These are phyloP conservation scores for Ganoderma leucocontextum DNA, from an alignment of 1,284 basidiomycete species.

Conservation along the genomic window DNA sequence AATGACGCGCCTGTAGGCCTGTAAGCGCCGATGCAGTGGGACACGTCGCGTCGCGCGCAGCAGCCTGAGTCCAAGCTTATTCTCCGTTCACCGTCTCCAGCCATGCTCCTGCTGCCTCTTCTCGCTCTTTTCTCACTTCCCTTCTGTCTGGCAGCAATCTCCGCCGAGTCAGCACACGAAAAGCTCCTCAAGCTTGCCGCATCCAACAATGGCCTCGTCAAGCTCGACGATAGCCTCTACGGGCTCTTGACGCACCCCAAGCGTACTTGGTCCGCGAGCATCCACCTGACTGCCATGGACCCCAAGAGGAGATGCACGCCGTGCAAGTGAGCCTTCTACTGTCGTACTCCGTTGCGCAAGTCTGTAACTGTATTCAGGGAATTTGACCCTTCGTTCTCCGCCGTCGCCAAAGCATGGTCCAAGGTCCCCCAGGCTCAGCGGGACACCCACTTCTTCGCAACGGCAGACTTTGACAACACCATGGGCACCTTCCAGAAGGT, in stretches of 20 bases:
- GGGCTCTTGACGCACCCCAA: constrained; percentile 77
- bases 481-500: constrained; percentile 84
- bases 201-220: constrained; percentile 80
- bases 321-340: constrained; percentile 65
- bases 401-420: constrained; percentile 85
- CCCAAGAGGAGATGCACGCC: constrained; percentile 80
- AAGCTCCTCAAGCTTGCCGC: constrained; percentile 73
- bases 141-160: constrained; percentile 50
- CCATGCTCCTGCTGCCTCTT: constrained; percentile 49
- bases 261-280: constrained; percentile 84
- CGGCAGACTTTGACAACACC: constrained; percentile 86
- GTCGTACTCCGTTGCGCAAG: not conserved
- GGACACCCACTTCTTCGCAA: constrained; percentile 89
- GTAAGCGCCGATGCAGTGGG: not conserved
- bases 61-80: constrained; percentile 20
- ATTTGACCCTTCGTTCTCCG: constrained; percentile 83
- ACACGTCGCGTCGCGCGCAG: constrained; percentile 42
- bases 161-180: constrained; percentile 50
- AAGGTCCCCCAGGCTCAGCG: constrained; percentile 65
- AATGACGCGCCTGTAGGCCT: not conserved
- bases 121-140: constrained; percentile 58
- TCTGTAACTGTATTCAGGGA: constrained; percentile 56
- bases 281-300: constrained; percentile 89
- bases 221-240: constrained; percentile 77
- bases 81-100: constrained; percentile 30